Conservation (phyloP, 768 basidiomycete species). For the Macrocybe gigantea region DNA sequence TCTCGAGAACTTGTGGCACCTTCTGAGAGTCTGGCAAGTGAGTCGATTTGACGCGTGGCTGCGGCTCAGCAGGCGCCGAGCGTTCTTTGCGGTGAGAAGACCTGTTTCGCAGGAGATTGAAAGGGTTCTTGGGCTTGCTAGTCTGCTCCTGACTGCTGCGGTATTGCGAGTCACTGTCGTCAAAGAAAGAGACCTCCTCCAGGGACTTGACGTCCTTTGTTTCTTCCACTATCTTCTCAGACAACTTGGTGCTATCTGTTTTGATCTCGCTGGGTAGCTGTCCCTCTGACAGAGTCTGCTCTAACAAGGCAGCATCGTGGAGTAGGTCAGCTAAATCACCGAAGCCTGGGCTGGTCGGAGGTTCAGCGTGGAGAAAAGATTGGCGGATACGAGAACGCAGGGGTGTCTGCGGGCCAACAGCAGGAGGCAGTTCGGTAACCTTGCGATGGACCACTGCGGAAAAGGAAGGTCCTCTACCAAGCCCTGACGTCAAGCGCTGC, state of each 20-base stretch:
- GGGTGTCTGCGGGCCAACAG: conserved; percentile 2
- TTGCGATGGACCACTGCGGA: conserved; percentile 55
- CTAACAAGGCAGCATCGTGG: conserved; percentile 53
- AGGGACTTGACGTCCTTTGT: conserved; percentile 9
- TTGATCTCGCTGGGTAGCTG: conserved; percentile 34
- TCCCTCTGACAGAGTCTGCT: conserved; percentile 45
- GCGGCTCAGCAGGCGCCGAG: background rate
- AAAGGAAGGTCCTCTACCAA: conserved; percentile 27
- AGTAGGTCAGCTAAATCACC: conserved; percentile 51
- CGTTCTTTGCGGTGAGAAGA: background rate
- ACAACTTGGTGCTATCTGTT: background rate
- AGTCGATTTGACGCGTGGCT: background rate
- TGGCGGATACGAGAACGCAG: conserved; percentile 10
- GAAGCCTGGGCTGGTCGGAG: conserved; percentile 37
- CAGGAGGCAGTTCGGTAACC: conserved; percentile 33
- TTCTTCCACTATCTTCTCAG: conserved; percentile 10
- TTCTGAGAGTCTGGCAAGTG: background rate
- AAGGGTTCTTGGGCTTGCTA: conserved; percentile 10
- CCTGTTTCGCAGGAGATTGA: conserved; percentile 2
- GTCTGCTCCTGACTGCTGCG: conserved; percentile 17
- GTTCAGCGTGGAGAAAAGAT: conserved; percentile 5
- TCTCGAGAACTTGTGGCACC: background rate
- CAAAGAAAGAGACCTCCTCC: conserved; percentile 11
- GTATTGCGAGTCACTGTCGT: conserved; percentile 7
- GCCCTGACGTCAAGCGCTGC: conserved; percentile 6